These are phyloP conservation scores for Roridomyces roridus DNA, from an alignment of 768 basidiomycete genomes.

Conservation along the genomic window DNA sequence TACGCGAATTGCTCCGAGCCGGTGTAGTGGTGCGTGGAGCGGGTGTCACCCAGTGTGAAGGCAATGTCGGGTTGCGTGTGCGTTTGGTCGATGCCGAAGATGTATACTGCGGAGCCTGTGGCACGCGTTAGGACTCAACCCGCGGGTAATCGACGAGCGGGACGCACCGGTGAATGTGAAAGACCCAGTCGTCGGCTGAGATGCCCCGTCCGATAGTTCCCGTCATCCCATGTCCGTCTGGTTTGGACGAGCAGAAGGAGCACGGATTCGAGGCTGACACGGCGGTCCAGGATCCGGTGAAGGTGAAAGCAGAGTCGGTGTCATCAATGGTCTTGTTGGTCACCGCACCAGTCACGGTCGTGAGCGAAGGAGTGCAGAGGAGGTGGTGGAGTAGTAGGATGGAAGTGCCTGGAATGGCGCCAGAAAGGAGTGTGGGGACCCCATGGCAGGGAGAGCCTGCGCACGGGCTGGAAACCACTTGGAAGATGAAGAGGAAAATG, in stretches of 20 bases:
- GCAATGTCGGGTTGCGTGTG: constrained; percentile 18
- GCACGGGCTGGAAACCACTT: not conserved
- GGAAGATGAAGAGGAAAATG: no score
- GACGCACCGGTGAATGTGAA: constrained; percentile 23
- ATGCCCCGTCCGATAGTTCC: constrained; percentile 16
- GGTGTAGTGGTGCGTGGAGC: constrained; percentile 12
- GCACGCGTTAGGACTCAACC: no score
- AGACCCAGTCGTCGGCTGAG: constrained; percentile 14
- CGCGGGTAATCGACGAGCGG: no score
- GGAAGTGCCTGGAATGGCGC: not conserved
- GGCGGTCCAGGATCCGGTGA: constrained; percentile 17
- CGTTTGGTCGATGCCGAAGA: constrained; percentile 23
- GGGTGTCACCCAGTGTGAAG: constrained; percentile 15
- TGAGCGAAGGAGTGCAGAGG: constrained; percentile 7
- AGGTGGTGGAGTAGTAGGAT: constrained; percentile 3
- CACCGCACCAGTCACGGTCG: constrained; percentile 8
- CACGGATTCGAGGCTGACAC: constrained; percentile 14
- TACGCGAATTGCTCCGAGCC: constrained; percentile 21
- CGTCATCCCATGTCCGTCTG: constrained; percentile 18
- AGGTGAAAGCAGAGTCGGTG: constrained; percentile 15
- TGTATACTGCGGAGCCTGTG: constrained; percentile 21
- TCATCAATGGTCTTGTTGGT: constrained; percentile 22
- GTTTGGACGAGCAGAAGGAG: constrained; percentile 15
- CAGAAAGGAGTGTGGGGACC: constrained; percentile 20
- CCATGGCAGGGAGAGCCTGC: constrained; percentile 10